Base-by-base conservation (phyloP, 2,329 filamentous ascomycete species). In the Fusarium sp. region DNA sequence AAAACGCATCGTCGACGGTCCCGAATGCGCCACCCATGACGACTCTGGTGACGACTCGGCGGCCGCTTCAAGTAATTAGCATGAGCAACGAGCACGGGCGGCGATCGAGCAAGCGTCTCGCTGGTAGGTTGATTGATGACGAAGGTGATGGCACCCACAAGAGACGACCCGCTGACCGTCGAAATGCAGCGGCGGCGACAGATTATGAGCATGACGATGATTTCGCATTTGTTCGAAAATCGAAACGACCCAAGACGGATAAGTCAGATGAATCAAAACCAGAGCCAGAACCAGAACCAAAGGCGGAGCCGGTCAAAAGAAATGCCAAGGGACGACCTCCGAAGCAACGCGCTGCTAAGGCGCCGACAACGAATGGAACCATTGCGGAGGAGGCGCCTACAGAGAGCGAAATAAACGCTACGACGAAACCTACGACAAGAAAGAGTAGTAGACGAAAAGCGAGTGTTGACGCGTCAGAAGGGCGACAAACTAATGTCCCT, bases 201-300 rank as follows among this genome's bases (percentile, higher is more conserved):
- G 81, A 84, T 58, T 92, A 94, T 77, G 93, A 95, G 81, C 89
- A 93, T 78, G 91, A 93, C 84, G 93, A 93, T 77, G 93, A 93
- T 72, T 95, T 95, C 77, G 86, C 90, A 66, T 95, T 95, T 80
- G 90, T 91, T 72, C 89, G 93, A 75, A 90, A 88, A 70, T 86
- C 91, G 17, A 93, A 93, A 79, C 84, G 89, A 78, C 86, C 87
- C 69, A 94, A 92, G 83, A 87, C 88, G 48, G 86, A 87, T 66
- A 84, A 87, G 64, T 81, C 84, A 36, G 71, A 75, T 22, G 83
- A 84, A 48, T 82, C 78, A 52, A 81, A 81, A 50, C 67, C 58
- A 68, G 83, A 44, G 24, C 36, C 44, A 26, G 18, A 48, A 20
- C 41, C 55, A 50, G 56, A 58, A 54, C 34, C 51, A 22, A 47